Base-by-base conservation (phyloP, 2,329 filamentous ascomycete genomes). In the Tympanopsis confertula region DNA sequence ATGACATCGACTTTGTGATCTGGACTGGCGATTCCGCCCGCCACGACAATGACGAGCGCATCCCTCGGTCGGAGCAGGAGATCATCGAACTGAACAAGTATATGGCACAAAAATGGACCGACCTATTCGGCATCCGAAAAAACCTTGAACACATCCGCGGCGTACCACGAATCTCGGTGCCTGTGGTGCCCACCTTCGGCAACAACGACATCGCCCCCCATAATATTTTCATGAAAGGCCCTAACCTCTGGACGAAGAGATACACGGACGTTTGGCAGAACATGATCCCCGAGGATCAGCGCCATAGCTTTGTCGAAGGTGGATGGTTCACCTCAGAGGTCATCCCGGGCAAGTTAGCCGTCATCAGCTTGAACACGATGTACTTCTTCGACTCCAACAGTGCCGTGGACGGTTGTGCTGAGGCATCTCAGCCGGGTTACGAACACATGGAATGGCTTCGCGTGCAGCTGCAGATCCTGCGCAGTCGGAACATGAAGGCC, bases 191-290 rank as follows among this genome's bases (percentile, higher is more conserved):
- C 2, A 83, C 74, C 0, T 69, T 83, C 47, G 81, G 81, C 37
- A 86, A 86, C 57, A 86, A 86, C 53, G 81, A 86, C 46, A 75
- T 86, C 37, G 68, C 83, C 50, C 81, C 81, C 2, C 81, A 86
- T 54, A 86, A 86, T 48, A 82, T 85, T 46, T 71, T 86, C 48
- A 59, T 66, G 13, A 56, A 62, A 10, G 81, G 79, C 0, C 80
- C 81, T 4, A 83, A 83, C 42, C 61, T 62, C 36, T 83, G 79
- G 74, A 80, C 80, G 1, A 68, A 67, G 41, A 63, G 62, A 26
- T 82, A 78, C 41, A 55, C 68, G 3, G 59, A 70, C 4, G 63
- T 84, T 3, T 86, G 81, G 81, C 58, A 61, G 38, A 64, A 66
- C 15, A 80, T 84, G 46, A 80, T 86, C 38, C 81, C 81, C 0